Base-by-base conservation (phyloP, 2,329 filamentous ascomycete genomes). In the Penicillium olsonii region DNA sequence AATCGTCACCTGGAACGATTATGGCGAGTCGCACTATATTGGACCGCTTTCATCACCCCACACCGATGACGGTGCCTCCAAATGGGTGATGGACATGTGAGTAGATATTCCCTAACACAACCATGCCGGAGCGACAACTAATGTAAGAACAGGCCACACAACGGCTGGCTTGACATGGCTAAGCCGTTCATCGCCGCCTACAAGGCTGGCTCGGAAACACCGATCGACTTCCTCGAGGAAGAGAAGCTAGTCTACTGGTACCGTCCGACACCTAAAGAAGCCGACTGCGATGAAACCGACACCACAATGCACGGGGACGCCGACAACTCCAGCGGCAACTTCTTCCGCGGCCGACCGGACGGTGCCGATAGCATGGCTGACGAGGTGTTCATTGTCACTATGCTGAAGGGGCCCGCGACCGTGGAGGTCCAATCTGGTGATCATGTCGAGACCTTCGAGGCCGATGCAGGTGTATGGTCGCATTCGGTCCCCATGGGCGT, bases 201-300 rank as follows among this genome's bases (percentile, higher is more conserved):
- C 63, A 79, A 81, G 55, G 74, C 71, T 40, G 76, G 74, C 11
- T 69, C 66, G 2, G 71, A 61, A 22, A 57, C 50, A 2, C 56
- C 60, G 6, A 53, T 60, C 31, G 49, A 53, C 12, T 75, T 75
- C 63, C 76, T 81, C 54, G 64, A 66, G 29, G 64, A 72, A 10
- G 79, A 83, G 18, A 70, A 78, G 62, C 61, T 82, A 12, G 65
- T 80, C 26, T 82, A 82, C 68, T 83, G 79, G 79, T 82, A 80
- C 63, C 74, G 79, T 1, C 78, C 78, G 2, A 79, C 75, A 1
- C 72, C 73, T 1, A 75, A 71, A 52, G 50, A 55, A 10, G 58
- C 78, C 27, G 60, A 79, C 60, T 82, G 79, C 62, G 77, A 80
- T 50, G 61, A 73, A 5, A 82, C 79, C 12, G 79, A 82, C 56